A percentile compares a stretch with the other conserved stretches of the same genome.
phyloP scores from a whole-genome alignment of 352 stramenopile genomes.

The Phytophthora rubi region DNA sequence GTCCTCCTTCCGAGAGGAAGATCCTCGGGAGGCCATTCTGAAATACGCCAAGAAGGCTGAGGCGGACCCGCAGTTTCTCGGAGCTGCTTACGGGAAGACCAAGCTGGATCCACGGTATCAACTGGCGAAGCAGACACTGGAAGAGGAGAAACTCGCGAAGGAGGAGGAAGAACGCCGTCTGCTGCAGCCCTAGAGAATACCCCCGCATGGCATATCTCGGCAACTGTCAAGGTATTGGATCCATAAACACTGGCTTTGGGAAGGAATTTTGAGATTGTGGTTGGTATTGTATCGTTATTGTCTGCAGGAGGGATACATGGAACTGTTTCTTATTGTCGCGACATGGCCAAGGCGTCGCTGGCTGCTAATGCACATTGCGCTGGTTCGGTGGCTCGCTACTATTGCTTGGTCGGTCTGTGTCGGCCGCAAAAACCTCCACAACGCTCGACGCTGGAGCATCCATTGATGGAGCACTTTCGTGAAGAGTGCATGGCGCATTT shows the following conservation, averaged over 20 bases:
- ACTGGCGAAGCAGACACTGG: conserved; percentile 74
- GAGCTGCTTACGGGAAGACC: conserved; percentile 59
- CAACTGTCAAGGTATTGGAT: background rate
- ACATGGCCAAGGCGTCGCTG: background rate
- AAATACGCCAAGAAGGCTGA: conserved; percentile 85
- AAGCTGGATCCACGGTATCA: conserved; percentile 82
- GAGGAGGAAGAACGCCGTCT: conserved; percentile 79
- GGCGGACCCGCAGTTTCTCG: conserved; percentile 73
- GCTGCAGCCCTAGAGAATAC: conserved; percentile 59
- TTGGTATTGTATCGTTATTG: background rate
- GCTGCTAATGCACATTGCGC: background rate
- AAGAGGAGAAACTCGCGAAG: conserved; percentile 80
- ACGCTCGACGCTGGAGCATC: conserved; percentile 72
- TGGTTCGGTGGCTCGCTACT: background rate
- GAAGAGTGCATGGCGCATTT: conserved; percentile 85
- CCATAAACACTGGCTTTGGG: no score
- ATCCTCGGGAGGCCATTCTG: conserved; percentile 85
- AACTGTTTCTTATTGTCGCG: background rate
- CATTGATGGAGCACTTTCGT: conserved; percentile 63
- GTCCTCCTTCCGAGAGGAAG: conserved; percentile 84
- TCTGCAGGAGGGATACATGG: background rate
- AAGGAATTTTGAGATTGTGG: background rate
- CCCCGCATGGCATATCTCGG: background rate
- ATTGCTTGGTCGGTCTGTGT: conserved; percentile 11
- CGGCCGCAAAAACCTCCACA: conserved; percentile 49